phyloP scores from a whole-genome alignment of 2,329 filamentous ascomycete species.

The Clonostachys chloroleuca region DNA sequence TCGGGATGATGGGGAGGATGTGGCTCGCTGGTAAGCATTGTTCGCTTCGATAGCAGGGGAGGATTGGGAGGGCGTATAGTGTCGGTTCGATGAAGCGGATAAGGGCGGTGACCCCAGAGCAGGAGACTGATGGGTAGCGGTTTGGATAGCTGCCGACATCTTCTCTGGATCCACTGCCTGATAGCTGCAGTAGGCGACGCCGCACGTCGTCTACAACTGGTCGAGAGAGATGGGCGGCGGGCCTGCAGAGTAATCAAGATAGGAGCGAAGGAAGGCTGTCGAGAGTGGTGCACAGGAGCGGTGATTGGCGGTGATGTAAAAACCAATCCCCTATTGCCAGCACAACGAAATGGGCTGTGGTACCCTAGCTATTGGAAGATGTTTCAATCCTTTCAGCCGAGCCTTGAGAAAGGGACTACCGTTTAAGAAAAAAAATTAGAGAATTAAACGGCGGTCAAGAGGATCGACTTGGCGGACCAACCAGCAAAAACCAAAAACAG shows the following conservation, averaged over 20 bases:
- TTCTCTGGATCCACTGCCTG: constrained; percentile 15
- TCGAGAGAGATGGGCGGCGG: background rate
- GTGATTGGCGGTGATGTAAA: too few species aligned
- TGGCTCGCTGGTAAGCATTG: constrained; percentile 44
- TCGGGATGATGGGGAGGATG: constrained; percentile 46
- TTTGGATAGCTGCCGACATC: constrained; percentile 58
- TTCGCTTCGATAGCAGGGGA: constrained; percentile 52
- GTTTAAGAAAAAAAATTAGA: background rate
- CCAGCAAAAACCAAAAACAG: background rate
- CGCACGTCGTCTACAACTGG: background rate
- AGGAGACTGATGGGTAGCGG: constrained; percentile 50
- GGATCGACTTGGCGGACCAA: background rate
- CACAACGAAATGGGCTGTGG: too few species aligned
- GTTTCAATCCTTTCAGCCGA: too few species aligned
- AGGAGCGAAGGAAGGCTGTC: too few species aligned
- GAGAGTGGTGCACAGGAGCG: too few species aligned
- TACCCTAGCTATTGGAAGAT: too few species aligned
- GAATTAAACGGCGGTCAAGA: background rate
- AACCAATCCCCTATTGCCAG: too few species aligned
- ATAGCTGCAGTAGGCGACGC: background rate
- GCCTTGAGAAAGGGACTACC: background rate
- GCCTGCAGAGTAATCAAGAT: too few species aligned
- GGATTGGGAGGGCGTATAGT: constrained; percentile 46
- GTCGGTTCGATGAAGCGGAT: constrained; percentile 40
- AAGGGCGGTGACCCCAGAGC: constrained; percentile 44